Base-by-base conservation (phyloP, 371 early-diverging fungal species). In the Rhizopus arrhizus region DNA sequence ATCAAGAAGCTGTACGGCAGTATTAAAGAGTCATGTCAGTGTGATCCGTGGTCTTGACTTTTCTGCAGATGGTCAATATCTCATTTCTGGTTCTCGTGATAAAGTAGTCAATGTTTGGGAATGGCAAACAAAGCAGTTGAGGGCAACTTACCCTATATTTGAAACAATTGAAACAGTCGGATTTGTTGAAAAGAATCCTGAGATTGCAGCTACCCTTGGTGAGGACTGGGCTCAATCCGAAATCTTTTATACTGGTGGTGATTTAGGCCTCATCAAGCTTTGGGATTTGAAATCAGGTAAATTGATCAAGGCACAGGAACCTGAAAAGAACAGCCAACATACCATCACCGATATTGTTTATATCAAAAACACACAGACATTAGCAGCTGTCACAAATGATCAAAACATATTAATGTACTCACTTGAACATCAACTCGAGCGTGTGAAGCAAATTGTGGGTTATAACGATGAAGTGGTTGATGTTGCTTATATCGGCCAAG, bases 401-500 rank as follows among this genome's bases (percentile, higher is more conserved):
- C 95, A 96, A 61, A 96, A 95, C 65, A 82, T 97, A 52, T 58
- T 92, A 36, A 87, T 94, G 65, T 93, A 91, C 62, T 77, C 87
- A 10, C 60, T 88, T 10, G 66, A 72, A 15, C 58, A 67, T 2
- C 67, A 70, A 63, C 57, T 94, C 28, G 74, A 79, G 56, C 83
- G 87, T 13, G 71, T 82, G 11, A 89, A 89, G 62, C 94, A 95
- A 71, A 85, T 96, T 65, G 91, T 94, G 5, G 98, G 98, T 29
- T 94, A 94, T 72, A 97, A 96, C 61, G 96, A 98, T 56, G 97
- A 97, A 68, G 85, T 98, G 40, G 89, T 96, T 12, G 97, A 95
- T 70, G 64, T 95, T 38, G 77, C 78, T 0, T 92, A 90, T 55
- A 72, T 93, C n/a, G 95, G 91, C 16, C 73, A 80, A 36, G 72